Base-by-base conservation (phyloP, 306 rosid genomes). In the Castanea sativa region DNA sequence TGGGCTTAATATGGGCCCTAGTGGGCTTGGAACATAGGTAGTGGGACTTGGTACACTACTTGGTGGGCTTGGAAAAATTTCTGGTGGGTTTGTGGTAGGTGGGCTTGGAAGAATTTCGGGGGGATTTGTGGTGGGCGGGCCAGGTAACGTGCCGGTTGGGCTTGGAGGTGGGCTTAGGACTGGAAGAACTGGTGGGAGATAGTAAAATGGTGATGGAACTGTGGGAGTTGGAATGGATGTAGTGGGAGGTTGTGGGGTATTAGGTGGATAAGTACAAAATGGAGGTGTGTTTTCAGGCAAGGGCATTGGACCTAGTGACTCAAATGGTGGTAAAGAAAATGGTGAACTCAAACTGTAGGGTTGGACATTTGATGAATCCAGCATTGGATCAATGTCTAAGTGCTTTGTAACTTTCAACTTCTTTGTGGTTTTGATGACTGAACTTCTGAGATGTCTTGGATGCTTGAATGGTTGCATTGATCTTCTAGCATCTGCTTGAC, bases 341-440 rank as follows among this genome's bases (percentile, higher is more conserved):
- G 98, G 94, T 69, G 99, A 93, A 74, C 88, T 86, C 25, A 89
- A 79, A 79, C 84, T 86, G 61, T 95, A 95, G 23, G 99, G 78
- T 56, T 90, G 88, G 57, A 74, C 77, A 74, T 85, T 90, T 75
- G 94, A 71, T 41, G 88, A 77, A 67, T 61, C 86, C 29, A 82
- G 80, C 12, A 86, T 23, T 55, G 91, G 82, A 45, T 88, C 68
- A n/a, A 61, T 33, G 64, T 84, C 87, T 59, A 87, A 77, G 71
- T 88, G 87, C 69, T 86, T 90, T 0, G 61, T 76, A 25, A 78
- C 76, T 65, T 87, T 83, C 82, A 95, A 71, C 83, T 89, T 85
- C 78, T 89, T 89, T 41, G 87, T 70, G 6, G 84, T 78, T 75
- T 78, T 83, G 76, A 79, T 80, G 58, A 73, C 67, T 61, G 82